Percentiles rank a stretch among this genome's conserved stretches.
phyloP scores from a whole-genome alignment of 192 early-diverging fungal genomes.

The Linnemannia elongata region DNA sequence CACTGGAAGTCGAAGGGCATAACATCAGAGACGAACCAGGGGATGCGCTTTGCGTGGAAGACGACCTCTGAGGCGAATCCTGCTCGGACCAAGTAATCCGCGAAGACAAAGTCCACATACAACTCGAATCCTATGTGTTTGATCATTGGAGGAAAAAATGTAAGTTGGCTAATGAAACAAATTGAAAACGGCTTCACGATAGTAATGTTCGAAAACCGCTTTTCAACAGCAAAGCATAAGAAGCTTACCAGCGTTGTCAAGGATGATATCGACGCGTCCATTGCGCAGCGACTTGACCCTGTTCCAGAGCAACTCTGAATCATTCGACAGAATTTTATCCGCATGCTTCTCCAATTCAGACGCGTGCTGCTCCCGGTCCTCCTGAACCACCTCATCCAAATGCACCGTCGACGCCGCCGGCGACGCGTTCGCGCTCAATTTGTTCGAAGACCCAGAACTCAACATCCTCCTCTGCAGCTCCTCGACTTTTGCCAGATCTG shows the following conservation, averaged over 20 bases:
- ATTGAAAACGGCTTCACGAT: background rate
- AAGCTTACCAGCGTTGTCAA: slow-evolving; percentile 87
- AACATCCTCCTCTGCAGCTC: slow-evolving; percentile 70
- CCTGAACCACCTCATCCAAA: background rate
- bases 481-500: slow-evolving; percentile 75
- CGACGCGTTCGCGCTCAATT: slow-evolving; percentile 40
- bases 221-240: background rate
- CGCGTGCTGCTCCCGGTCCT: slow-evolving; percentile 17
- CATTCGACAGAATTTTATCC: slow-evolving; percentile 79
- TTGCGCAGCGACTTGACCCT: slow-evolving; percentile 65
- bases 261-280: slow-evolving; percentile 83
- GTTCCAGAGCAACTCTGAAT: slow-evolving; percentile 75
- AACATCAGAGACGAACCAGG: slow-evolving; percentile 99
- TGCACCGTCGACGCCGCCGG: background rate
- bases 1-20: slow-evolving; percentile 85
- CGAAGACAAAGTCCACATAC: slow-evolving; percentile 88
- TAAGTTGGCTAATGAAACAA: background rate
- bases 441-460: slow-evolving; percentile 6
- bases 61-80: slow-evolving; percentile 75
- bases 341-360: slow-evolving; percentile 62
- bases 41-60: slow-evolving; percentile 90
- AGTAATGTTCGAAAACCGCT: background rate
- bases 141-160: background rate
- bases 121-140: slow-evolving; percentile 84
- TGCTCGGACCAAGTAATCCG: slow-evolving; percentile 83